A percentile compares a stretch with the other conserved stretches of the same genome.
Conservation (phyloP, 2,329 filamentous ascomycete genomes). For the Monilinia aucupariae region DNA sequence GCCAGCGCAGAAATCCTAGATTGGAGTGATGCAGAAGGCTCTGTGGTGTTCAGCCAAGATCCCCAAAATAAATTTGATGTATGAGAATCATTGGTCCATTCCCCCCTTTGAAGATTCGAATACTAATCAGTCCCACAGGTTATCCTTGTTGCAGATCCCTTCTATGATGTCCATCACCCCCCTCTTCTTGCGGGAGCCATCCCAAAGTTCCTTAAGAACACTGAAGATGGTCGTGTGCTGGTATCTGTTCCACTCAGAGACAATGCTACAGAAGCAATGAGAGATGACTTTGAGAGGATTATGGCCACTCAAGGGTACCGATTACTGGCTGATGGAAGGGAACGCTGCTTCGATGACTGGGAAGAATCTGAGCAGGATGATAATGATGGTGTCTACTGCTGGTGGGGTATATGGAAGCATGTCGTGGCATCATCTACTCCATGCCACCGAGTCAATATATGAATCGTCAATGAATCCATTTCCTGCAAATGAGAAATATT, state of each 20-base stretch:
- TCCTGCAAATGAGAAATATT: background rate
- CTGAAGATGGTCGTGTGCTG: conserved; percentile 55
- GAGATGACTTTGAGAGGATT: background rate
- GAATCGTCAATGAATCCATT: background rate
- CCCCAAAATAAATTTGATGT: conserved; percentile 41
- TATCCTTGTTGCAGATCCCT: conserved; percentile 76
- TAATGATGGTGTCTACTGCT: conserved; percentile 14
- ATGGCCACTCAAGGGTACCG: conserved; percentile 5
- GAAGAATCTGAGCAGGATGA: conserved; percentile 9
- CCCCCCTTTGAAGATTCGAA: conserved; percentile 3
- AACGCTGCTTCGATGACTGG: conserved; percentile 16
- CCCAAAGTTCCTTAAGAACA: conserved; percentile 56
- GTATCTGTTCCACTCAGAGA: conserved; percentile 79
- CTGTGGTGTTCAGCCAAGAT: conserved; percentile 36
- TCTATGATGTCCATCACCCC: conserved; percentile 84
- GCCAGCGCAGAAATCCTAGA: conserved; percentile 61
- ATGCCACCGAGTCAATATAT: background rate
- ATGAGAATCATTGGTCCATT: conserved; percentile 12
- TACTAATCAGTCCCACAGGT: conserved; percentile 44
- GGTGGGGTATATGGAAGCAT: conserved; percentile 19
- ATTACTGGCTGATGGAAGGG: background rate
- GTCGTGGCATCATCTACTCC: background rate
- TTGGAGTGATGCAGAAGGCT: conserved; percentile 40
- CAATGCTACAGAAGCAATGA: conserved; percentile 45
- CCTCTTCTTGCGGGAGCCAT: conserved; percentile 67